Evolutionary conservation across 2,329 filamentous ascomycete species (phyloP).

Genomic region (Fusarium albidum): DNA sequence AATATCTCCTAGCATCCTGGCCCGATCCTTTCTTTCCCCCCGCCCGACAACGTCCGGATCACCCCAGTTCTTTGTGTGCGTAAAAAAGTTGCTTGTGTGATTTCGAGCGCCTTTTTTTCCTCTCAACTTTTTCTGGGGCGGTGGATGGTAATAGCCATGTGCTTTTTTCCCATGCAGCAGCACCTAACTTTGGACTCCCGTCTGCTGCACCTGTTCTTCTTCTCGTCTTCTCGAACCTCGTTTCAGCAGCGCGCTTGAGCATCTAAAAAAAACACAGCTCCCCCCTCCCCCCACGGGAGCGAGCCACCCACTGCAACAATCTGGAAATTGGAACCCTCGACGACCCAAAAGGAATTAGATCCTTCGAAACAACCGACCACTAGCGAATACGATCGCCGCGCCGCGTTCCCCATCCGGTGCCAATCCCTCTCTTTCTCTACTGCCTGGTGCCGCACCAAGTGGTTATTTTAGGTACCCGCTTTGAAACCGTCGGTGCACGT

Average conservation of each 20-base stretch:
- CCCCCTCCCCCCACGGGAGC: too few species aligned
- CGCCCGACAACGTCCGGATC: constrained; percentile 9
- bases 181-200: constrained; percentile 18
- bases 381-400: constrained; percentile 39
- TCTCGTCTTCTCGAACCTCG: constrained; percentile 11
- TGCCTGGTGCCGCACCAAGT: constrained; percentile 1
- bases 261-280: not conserved
- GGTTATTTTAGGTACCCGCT: constrained; percentile 35
- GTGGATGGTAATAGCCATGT: constrained; percentile 14
- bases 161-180: constrained; percentile 18
- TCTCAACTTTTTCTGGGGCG: not conserved
- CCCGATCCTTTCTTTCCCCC: constrained; percentile 15
- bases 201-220: constrained; percentile 7
- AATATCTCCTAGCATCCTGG: constrained; percentile 26
- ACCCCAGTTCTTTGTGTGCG: constrained; percentile 20
- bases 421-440: constrained; percentile 21
- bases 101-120: constrained; percentile 6
- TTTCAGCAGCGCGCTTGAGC: not conserved
- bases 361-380: constrained; percentile 18
- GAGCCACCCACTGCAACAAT: not conserved
- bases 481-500: constrained; percentile 34
- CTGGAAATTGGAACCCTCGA: constrained; percentile 5
- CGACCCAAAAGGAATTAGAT: constrained; percentile 16
- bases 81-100: constrained; percentile 22
- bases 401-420: constrained; percentile 23